These are phyloP conservation scores for Tulasnella sp. DNA, from an alignment of 768 basidiomycete genomes.

Conservation along the genomic window DNA sequence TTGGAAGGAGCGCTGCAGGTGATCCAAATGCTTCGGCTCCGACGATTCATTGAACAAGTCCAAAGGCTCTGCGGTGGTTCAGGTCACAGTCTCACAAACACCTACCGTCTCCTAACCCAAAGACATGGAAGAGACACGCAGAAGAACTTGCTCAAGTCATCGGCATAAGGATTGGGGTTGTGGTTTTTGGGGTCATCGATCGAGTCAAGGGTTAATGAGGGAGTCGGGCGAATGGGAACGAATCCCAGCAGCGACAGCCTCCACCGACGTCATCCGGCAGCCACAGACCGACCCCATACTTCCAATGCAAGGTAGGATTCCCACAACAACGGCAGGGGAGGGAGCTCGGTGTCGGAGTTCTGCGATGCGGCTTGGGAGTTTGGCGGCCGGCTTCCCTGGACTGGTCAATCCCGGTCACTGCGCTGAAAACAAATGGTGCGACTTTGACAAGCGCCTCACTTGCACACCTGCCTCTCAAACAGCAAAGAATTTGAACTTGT, in stretches of 20 bases:
- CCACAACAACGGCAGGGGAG: background rate
- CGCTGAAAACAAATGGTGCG: no score
- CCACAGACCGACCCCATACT: background rate
- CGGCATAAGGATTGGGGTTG: background rate
- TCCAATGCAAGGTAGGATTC: background rate
- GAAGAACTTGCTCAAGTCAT: background rate
- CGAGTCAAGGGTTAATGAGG: background rate
- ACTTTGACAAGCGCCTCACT: background rate
- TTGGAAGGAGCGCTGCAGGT: background rate
- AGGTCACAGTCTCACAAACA: background rate
- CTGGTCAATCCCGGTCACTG: no score
- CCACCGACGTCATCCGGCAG: background rate
- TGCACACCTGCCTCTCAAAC: background rate
- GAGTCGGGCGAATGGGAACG: background rate
- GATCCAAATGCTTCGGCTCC: background rate
- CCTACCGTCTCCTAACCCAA: background rate
- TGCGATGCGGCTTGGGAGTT: background rate
- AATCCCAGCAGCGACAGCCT: background rate
- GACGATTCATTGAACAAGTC: background rate
- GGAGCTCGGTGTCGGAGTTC: background rate
- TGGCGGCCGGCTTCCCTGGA: background rate
- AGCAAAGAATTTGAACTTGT: background rate
- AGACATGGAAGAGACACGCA: background rate
- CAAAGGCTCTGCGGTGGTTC: background rate
- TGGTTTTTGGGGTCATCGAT: background rate